Evolutionary conservation across 2,329 filamentous ascomycete species (phyloP), one percentile per base, ranked within the genome.

Genomic region (Aspergillus fumigatiaffinis): DNA sequence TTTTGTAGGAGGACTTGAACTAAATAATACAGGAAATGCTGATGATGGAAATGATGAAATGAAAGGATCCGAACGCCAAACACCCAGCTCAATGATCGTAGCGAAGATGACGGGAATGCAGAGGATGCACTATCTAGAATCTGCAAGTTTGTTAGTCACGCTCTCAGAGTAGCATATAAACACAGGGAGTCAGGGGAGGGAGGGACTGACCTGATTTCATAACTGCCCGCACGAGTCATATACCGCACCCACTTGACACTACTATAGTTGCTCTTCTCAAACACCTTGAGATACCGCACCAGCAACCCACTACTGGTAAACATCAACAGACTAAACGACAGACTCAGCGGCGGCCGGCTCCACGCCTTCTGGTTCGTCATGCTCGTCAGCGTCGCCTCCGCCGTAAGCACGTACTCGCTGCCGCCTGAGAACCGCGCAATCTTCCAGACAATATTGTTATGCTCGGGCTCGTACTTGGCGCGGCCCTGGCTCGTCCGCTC

Each of bases 201-300:
- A 23, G 23, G 23, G 23, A 23, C 2, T 2, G 58, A 32, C 88
- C 92, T 83, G 73, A 99, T 96, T 79, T 99, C 94, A 76, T 99
- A 99, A 75, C 92, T 97, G 28, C 94, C 94, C 17, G 93, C 94
- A 64, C 93, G 87, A 20, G 94, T 99, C 94, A 99, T 97, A 76
- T 99, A 99, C 67, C 94, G 82, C 67, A 99, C 94, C 94, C 94
- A 99, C 77, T 99, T 99, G 51, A 99, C 94, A 71, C 92, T 96
- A 61, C 90, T 95, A 74, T 99, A 99, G 76, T 97, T 97, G 76
- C 86, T 94, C 86, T 99, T 99, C 80, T 99, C 94, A 79, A 99
- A 99, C 1, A 99, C 94, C 78, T 99, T 99, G 57, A 99, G 78
- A 74, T 99, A 99, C 51, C 95, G 82, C 56, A 99, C 94, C 63